Percentiles rank a stretch among this genome's conserved stretches.
Evolutionary conservation across 1,284 basidiomycete species (phyloP).

Genomic region (Cutaneotrichosporon curvatum): DNA sequence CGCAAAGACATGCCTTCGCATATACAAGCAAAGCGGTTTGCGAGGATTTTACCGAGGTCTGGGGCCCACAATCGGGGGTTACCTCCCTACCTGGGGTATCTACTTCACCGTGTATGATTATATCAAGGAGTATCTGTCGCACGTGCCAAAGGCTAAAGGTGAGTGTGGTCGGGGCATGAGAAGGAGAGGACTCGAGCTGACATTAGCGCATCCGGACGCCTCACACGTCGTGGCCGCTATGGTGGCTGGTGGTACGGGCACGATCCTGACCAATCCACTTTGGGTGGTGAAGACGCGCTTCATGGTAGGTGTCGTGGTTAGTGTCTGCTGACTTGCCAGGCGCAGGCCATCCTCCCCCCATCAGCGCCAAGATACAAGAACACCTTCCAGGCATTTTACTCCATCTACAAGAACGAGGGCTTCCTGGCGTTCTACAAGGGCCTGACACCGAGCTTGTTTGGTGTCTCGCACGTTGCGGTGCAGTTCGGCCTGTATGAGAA

Average conservation of each 20-base stretch:
- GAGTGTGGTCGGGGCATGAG: no score
- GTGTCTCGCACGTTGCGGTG: slow-evolving; percentile 85
- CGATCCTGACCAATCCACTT: slow-evolving; percentile 81
- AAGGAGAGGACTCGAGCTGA: slow-evolving; percentile 1
- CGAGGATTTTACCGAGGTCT: slow-evolving; percentile 86
- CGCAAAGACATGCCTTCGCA: slow-evolving; percentile 63
- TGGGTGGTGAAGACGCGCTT: slow-evolving; percentile 98
- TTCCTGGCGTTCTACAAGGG: slow-evolving; percentile 82
- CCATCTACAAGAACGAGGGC: slow-evolving; percentile 82
- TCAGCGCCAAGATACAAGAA: slow-evolving; percentile 71
- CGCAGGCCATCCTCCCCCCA: slow-evolving; percentile 54
- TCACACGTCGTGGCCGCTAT: slow-evolving; percentile 83
- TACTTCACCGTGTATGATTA: slow-evolving; percentile 97
- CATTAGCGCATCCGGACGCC: slow-evolving; percentile 23
- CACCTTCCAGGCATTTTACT: slow-evolving; percentile 74
- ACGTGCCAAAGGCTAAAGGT: not conserved
- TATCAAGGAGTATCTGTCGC: slow-evolving; percentile 60
- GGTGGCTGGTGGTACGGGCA: slow-evolving; percentile 82
- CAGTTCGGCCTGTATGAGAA: slow-evolving; percentile 95
- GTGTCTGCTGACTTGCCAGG: slow-evolving; percentile 20
- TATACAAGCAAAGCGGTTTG: slow-evolving; percentile 67
- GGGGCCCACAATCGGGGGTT: slow-evolving; percentile 89
- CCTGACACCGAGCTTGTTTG: slow-evolving; percentile 76
- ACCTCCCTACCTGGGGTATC: slow-evolving; percentile 95
- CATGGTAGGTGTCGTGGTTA: slow-evolving; percentile 60